phyloP scores from a whole-genome alignment of 257 asterid genomes.

The Solanum medicagineum region DNA sequence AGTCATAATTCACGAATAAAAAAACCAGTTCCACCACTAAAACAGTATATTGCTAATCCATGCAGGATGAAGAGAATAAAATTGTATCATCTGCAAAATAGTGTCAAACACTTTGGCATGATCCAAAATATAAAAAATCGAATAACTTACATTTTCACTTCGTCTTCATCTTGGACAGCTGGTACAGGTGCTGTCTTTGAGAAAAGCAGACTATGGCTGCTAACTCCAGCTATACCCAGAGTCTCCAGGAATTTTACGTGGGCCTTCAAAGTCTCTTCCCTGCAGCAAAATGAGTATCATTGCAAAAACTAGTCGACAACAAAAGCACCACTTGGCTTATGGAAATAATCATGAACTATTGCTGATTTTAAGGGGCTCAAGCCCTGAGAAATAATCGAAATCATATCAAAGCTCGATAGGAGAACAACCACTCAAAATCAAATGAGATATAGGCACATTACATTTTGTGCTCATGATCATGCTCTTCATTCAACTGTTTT shows the following conservation, averaged over 20 bases:
- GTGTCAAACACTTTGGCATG: background rate
- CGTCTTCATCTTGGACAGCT: conserved; percentile 47
- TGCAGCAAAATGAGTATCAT: conserved; percentile 7
- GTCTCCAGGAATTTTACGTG: conserved; percentile 71
- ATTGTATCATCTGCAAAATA: background rate
- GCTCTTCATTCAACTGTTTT: conserved; percentile 83
- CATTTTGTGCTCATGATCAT: conserved; percentile 69
- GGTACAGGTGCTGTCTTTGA: conserved; percentile 69
- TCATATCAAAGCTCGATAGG: background rate
- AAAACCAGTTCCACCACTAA: background rate
- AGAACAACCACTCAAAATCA: background rate
- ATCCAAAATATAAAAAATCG: background rate
- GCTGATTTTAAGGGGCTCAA: background rate
- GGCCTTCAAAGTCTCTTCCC: conserved; percentile 60
- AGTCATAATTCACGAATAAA: background rate
- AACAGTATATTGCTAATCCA: background rate
- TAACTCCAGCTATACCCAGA: conserved; percentile 84
- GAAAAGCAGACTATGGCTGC: conserved; percentile 86
- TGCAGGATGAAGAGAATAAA: background rate
- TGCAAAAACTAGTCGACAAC: background rate
- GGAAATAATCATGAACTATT: background rate
- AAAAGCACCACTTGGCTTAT: background rate
- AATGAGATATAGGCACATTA: conserved; percentile 8
- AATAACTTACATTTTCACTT: conserved; percentile 29
- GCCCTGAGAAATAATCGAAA: background rate